Evolutionary conservation across 2,329 filamentous ascomycete genomes (phyloP).

Genomic region (Xylariaceae sp.): DNA sequence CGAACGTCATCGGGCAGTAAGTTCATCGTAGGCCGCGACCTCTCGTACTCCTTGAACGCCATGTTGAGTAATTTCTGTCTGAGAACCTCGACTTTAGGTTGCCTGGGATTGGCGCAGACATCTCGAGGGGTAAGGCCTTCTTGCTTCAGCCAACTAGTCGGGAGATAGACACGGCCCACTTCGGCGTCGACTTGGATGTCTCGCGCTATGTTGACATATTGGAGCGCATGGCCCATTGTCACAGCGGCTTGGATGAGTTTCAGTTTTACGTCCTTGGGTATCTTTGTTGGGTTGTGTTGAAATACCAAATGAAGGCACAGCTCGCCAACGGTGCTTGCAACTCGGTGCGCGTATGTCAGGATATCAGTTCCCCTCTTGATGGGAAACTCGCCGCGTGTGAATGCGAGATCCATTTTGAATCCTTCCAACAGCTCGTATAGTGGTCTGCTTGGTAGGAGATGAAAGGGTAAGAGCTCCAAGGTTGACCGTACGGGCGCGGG

Average conservation of each 20-base stretch:
- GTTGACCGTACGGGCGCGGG: constrained; percentile 48
- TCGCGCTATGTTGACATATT: constrained; percentile 71
- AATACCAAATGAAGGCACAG: constrained; percentile 64
- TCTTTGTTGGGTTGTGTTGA: constrained; percentile 42
- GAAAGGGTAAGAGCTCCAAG: constrained; percentile 53
- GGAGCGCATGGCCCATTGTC: constrained; percentile 67
- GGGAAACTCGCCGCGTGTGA: constrained; percentile 43
- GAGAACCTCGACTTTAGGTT: constrained; percentile 44
- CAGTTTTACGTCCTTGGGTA: constrained; percentile 32
- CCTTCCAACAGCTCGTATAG: constrained; percentile 61
- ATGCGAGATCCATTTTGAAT: constrained; percentile 63
- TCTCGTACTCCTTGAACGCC: constrained; percentile 56
- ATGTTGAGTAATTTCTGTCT: constrained; percentile 51
- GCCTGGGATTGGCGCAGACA: constrained; percentile 48
- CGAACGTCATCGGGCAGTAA: constrained; percentile 55
- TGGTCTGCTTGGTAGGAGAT: constrained; percentile 52
- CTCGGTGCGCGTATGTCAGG: constrained; percentile 58
- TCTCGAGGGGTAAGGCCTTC: constrained; percentile 48
- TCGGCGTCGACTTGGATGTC: constrained; percentile 64
- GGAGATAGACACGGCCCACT: constrained; percentile 64
- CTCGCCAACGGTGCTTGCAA: constrained; percentile 68
- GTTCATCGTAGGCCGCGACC: constrained; percentile 53
- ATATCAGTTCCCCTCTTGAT: constrained; percentile 56
- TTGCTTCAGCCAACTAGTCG: constrained; percentile 57
- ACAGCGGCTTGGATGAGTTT: constrained; percentile 51